Evolutionary conservation across 306 rosid genomes (phyloP).

Genomic region (Albizia julibrissin): DNA sequence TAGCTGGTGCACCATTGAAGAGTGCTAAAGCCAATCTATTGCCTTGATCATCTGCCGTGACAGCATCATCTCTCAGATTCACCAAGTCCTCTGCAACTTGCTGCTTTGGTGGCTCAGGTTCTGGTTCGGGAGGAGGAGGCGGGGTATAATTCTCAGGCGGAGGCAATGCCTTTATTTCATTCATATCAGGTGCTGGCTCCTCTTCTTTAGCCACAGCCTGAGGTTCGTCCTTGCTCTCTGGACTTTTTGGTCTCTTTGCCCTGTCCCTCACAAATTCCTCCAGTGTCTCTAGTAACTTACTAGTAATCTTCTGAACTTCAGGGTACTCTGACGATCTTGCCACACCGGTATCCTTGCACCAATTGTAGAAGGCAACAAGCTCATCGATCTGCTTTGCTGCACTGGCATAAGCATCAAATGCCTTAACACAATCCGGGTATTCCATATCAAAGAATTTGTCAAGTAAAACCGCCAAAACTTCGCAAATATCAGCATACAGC

Average conservation of each 20-base stretch:
- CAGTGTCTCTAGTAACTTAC: constrained; percentile 85
- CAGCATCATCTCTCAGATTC: constrained; percentile 78
- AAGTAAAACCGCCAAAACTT: constrained; percentile 85
- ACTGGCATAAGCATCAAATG: constrained; percentile 87
- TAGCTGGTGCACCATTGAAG: constrained; percentile 76
- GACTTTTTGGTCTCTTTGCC: constrained; percentile 85
- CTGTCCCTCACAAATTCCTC: constrained; percentile 98
- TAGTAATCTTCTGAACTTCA: constrained; percentile 83
- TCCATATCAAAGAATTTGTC: constrained; percentile 97
- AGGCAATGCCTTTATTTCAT: constrained; percentile 90
- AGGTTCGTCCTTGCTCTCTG: constrained; percentile 71
- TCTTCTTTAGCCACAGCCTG: constrained; percentile 48
- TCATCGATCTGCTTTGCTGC: constrained; percentile 96
- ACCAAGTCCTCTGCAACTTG: constrained; percentile 65
- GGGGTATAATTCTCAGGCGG: constrained; percentile 85
- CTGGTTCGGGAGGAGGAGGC: constrained; percentile 70
- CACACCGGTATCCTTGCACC: constrained; percentile 90
- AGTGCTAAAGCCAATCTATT: constrained; percentile 85
- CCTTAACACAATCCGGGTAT: constrained; percentile 86
- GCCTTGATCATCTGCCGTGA: constrained; percentile 82
- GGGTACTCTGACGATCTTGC: constrained; percentile 94
- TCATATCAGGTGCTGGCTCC: constrained; percentile 79
- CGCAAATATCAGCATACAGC: constrained; percentile 88
- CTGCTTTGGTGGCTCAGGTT: constrained; percentile 48
- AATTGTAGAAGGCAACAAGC: constrained; percentile 62